Evolutionary conservation across 495 filamentous ascomycete species (phyloP).

Genomic region (Echria macrotheca): DNA sequence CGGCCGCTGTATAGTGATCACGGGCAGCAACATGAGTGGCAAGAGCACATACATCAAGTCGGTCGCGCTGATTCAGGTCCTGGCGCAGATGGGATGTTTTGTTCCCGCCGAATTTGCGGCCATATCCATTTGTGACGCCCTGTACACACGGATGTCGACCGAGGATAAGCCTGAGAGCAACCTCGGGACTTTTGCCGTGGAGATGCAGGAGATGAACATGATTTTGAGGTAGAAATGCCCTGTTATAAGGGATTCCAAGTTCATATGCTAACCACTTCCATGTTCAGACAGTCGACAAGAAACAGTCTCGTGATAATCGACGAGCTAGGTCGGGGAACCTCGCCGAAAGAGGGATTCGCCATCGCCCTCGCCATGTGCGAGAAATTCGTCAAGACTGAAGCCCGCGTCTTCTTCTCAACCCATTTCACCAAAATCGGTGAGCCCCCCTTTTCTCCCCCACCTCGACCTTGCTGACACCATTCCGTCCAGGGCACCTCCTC

Average conservation of each 20-base stretch:
- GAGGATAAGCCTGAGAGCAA: conserved; percentile 89
- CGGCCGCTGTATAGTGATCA: conserved; percentile 84
- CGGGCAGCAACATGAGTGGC: conserved; percentile 98
- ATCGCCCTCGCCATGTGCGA: conserved; percentile 89
- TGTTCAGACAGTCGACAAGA: conserved; percentile 58
- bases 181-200: conserved; percentile 85
- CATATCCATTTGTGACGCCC: conserved; percentile 71
- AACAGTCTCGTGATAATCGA: conserved; percentile 82
- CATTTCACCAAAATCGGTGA: conserved; percentile 76
- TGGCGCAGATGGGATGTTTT: conserved; percentile 92
- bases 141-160: conserved; percentile 82
- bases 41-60: conserved; percentile 93
- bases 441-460: conserved; percentile 10
- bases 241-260: conserved; percentile 31
- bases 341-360: conserved; percentile 78
- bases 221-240: conserved; percentile 69
- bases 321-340: conserved; percentile 89
- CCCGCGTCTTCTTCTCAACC: conserved; percentile 86
- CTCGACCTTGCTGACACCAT: background rate
- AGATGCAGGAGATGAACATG: conserved; percentile 94
- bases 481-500: conserved; percentile 56
- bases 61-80: conserved; percentile 76
- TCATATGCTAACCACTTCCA: conserved; percentile 29
- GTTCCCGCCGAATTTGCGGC: conserved; percentile 80
- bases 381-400: conserved; percentile 68